Conservation (phyloP, 441 rosid genomes). For the Mallotus repandus region DNA sequence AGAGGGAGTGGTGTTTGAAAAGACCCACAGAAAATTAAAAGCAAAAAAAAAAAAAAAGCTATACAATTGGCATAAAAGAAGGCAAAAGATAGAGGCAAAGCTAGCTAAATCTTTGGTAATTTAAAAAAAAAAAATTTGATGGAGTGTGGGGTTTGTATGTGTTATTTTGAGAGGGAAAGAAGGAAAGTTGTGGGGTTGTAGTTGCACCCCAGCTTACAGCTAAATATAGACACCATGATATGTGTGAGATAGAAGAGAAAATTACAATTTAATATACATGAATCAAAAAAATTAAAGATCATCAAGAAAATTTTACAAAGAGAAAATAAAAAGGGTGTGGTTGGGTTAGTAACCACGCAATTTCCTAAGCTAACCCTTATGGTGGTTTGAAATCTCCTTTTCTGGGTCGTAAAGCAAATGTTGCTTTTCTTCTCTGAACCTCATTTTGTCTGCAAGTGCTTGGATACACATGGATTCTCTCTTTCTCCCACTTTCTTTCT, state of each 20-base stretch:
- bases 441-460: slow-evolving; percentile 74
- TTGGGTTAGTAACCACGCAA: slow-evolving; percentile 46
- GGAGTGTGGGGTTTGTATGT: slow-evolving; percentile 25
- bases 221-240: slow-evolving; percentile 58
- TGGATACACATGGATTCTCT: slow-evolving; percentile 76
- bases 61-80: slow-evolving; percentile 48
- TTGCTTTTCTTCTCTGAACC: slow-evolving; percentile 81
- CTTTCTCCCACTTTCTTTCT: slow-evolving; percentile 8
- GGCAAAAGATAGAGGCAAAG: neutral
- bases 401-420: slow-evolving; percentile 74
- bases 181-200: slow-evolving; percentile 51
- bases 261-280: neutral
- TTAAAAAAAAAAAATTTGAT: neutral
- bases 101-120: neutral
- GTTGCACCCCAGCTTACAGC: slow-evolving; percentile 42
- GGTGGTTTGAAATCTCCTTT: slow-evolving; percentile 64
- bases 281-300: slow-evolving; percentile 7
- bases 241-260: slow-evolving; percentile 14
- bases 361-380: slow-evolving; percentile 56
- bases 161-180: slow-evolving; percentile 41
- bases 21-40: slow-evolving; percentile 25
- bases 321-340: slow-evolving; percentile 20
- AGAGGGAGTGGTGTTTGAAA: neutral
- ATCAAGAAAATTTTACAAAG: neutral
- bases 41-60: slow-evolving; percentile 19